phyloP scores from a whole-genome alignment of 345 rosid genomes.

The Hevea brasiliensis region DNA sequence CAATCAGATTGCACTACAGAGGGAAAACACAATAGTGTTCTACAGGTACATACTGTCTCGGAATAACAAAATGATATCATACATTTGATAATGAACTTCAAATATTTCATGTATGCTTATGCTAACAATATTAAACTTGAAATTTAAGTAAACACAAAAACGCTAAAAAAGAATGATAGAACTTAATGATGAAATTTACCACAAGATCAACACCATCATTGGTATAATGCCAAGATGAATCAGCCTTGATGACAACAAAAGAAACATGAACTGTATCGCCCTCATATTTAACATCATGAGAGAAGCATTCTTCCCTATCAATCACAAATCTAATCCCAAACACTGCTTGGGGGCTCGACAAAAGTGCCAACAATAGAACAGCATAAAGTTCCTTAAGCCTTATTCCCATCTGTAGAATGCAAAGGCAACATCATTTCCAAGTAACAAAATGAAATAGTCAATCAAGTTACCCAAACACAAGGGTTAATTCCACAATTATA shows the following conservation, averaged over 20 bases:
- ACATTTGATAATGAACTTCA: not conserved
- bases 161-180: not conserved
- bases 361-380: conserved; percentile 36
- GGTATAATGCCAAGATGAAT: conserved; percentile 54
- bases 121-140: not conserved
- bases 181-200: conserved; percentile 49
- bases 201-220: conserved; percentile 63
- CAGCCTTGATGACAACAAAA: conserved; percentile 59
- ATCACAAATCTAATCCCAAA: conserved; percentile 58
- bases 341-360: conserved; percentile 30
- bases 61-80: not conserved
- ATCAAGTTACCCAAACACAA: not conserved
- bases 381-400: conserved; percentile 22
- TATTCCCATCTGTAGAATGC: conserved; percentile 41
- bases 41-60: not conserved
- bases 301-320: conserved; percentile 67
- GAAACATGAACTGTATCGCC: conserved; percentile 63
- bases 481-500: not conserved
- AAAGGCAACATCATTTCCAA: conserved; percentile 1
- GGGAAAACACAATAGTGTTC: not conserved
- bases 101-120: not conserved
- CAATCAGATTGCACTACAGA: not conserved
- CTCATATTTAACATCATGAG: conserved; percentile 59
- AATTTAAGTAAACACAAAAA: not conserved
- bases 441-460: not conserved